phyloP scores from a whole-genome alignment of 75 land plant genomes.

The Ceratopteris richardii region DNA sequence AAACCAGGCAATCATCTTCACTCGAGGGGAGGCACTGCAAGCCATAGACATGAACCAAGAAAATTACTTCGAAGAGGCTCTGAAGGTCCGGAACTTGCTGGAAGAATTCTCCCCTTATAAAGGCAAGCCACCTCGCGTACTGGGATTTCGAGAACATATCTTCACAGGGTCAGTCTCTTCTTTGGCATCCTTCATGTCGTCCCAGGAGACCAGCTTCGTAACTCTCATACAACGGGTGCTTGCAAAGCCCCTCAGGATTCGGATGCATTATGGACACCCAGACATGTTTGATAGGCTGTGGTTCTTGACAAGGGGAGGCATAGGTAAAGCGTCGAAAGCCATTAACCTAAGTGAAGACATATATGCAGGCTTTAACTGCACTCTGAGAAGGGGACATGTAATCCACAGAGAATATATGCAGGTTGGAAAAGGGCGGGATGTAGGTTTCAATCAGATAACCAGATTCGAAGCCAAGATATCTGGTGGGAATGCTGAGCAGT shows the following conservation, averaged over 20 bases:
- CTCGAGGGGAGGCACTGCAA: conserved; percentile 81
- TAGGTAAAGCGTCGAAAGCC: conserved; percentile 91
- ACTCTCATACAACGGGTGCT: conserved; percentile 75
- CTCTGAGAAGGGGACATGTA: conserved; percentile 77
- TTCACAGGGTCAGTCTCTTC: conserved; percentile 95
- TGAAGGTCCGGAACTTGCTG: conserved; percentile 93
- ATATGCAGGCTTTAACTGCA: conserved; percentile 93
- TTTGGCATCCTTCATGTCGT: conserved; percentile 78
- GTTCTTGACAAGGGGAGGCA: conserved; percentile 84
- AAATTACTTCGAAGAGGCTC: conserved; percentile 89
- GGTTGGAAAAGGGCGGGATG: conserved; percentile 98
- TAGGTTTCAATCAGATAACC: conserved; percentile 93
- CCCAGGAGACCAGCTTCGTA: conserved; percentile 79
- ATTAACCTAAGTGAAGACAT: conserved; percentile 94
- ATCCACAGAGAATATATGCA: conserved; percentile 97
- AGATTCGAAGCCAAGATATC: conserved; percentile 95
- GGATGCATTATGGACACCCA: conserved; percentile 97
- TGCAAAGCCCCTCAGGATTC: conserved; percentile 70
- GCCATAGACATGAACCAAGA: conserved; percentile 98
- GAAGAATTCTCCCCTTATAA: conserved; percentile 65
- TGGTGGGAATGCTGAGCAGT: conserved; percentile 97
- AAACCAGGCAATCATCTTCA: conserved; percentile 83
- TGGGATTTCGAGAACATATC: conserved; percentile 87
- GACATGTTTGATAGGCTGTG: conserved; percentile 90
- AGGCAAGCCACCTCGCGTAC: conserved; percentile 52